Base-by-base conservation (phyloP, 768 basidiomycete genomes). In the Suillus lakei region DNA sequence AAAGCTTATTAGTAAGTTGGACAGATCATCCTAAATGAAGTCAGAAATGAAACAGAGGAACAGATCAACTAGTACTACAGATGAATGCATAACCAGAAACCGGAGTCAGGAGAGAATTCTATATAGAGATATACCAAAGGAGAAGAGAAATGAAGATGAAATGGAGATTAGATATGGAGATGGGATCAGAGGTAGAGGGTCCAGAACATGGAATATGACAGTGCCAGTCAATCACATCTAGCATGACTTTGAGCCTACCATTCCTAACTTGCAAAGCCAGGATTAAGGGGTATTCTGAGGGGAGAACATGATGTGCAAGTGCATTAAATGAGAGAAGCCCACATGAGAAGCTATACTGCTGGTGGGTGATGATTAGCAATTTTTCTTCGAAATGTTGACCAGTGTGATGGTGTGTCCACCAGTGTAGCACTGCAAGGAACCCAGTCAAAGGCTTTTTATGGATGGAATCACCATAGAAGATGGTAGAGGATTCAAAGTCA, bases 371-470 rank as follows among this genome's bases (percentile, higher is more conserved):
- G 18, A 28, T 32, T 6, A 61, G 44, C 8, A 12, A 13, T 15
- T 61, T 3, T 7, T 61, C 23, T 0, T 26, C 5, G 2, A 61
- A 61, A n/a, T 26, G n/a, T 26, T 41, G 43, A n/a, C 38, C 60
- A 13, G 60, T 23, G 30, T 61, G 60, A 46, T 39, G 38, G 39
- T 21, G 13, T n/a, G 60, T 61, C 60, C 41, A 61, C 60, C 60
- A 61, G 26, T 58, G 28, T 1, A 58, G 56, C 39, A 26, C 39
- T 26, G 56, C 8, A 3, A 23, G 34, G 13, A 58, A 58, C 2
- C 18, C 39, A 15, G 12, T 39, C 1, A 15, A 4, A 7, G 26
- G 34, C 18, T 58, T 34, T 6, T 0, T 12, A 3, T 39, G 13
- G n/a, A 58, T 26, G 0, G 56, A 58, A 36, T 61, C 41, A 13